Evolutionary conservation across 2,329 filamentous ascomycete genomes (phyloP), one percentile per base, ranked within the genome.

Genomic region (Alternaria dauci): DNA sequence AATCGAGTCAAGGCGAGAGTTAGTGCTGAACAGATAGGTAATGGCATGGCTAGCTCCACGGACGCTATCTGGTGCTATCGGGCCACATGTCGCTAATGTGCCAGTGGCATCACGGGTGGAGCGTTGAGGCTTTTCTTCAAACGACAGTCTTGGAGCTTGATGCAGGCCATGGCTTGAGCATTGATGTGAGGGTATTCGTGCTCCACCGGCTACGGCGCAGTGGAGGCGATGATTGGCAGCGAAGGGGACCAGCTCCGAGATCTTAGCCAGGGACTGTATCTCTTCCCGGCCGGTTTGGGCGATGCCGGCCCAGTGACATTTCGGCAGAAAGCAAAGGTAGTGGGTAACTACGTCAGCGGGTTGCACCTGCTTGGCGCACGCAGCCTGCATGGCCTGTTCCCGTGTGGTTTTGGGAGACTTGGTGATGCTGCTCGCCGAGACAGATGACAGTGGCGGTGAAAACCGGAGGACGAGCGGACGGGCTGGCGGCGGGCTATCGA

Each of bases 311-410:
- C 32, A 50, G 46, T 50, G 46, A 18, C 30, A 58, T 56, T 16
- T 58, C 50, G 50, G 52, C 23, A 38, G 57, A 28, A 28, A 42
- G 53, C 53, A 56, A 47, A 41, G 42, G 47, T 56, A 52, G 66
- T 67, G 61, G 68, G 47, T 48, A 55, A 53, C 41, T 63, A 70
- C 70, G 70, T 72, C 70, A 72, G 67, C 67, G 67, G 62, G 67
- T 68, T 56, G 62, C 54, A 42, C 55, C 41, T 55, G 50, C 59
- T 68, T 58, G 54, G 61, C 60, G 42, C 59, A 56, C 42, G 32
- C 20, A 26, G 25, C 42, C 42, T 53, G 54, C 47, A 41, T 8
- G 20, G 25, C 20, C 42, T 43, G 42, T 39, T 18, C 16, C 41
- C 38, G 43, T 46, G 43, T 48, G 18, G 51, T 51, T 50, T 58